Base-by-base conservation (phyloP, 352 stramenopile species). In the Globisporangium cederbergense region DNA sequence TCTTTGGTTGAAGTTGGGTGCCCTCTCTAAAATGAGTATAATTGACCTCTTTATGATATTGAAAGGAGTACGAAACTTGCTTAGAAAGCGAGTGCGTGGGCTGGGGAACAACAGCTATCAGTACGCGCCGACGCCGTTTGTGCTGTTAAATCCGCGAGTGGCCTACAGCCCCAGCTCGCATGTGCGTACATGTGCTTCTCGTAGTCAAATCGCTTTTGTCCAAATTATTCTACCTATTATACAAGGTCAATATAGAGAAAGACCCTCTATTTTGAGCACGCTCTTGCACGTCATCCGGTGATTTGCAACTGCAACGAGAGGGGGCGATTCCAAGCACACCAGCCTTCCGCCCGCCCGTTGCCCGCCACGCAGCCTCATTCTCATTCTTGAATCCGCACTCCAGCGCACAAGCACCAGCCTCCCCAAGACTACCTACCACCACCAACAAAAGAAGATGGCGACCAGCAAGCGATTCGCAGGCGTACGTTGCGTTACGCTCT, bases 381-480 rank as follows among this genome's bases (percentile, higher is more conserved):
- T 53, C 56, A 62, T 62, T 62, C 38, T 43, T 43, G 40, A 30
- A 43, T 62, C 53, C 43, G n/a, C 56, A 38, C 11, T 30, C 56
- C 18, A 62, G 56, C 42, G 56, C 56, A 60, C 52, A 66, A 52
- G 43, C 61, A 22, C 51, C 20, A 58, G 32, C 40, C 9, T 18
- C 56, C 58, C 58, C 30, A 56, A 64, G 45, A n/a, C n/a, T n/a
- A n/a, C n/a, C n/a, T n/a, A n/a, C 58, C 58, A 50, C 45, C 32
- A 34, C 38, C 32, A 49, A 20, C 54, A n/a, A 50, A 20, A 59
- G 38, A 70, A 25, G 28, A 73, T 45, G 42, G 28, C 28, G 30
- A 65, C 54, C 16, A 61, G 56, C 66, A 79, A 74, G 70, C 53
- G 72, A 70, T 67, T 79, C 60, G 72, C 72, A 55, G 72, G 72